phyloP scores from a whole-genome alignment of 352 stramenopile genomes.

The Phytophthora fragariaefolia region DNA sequence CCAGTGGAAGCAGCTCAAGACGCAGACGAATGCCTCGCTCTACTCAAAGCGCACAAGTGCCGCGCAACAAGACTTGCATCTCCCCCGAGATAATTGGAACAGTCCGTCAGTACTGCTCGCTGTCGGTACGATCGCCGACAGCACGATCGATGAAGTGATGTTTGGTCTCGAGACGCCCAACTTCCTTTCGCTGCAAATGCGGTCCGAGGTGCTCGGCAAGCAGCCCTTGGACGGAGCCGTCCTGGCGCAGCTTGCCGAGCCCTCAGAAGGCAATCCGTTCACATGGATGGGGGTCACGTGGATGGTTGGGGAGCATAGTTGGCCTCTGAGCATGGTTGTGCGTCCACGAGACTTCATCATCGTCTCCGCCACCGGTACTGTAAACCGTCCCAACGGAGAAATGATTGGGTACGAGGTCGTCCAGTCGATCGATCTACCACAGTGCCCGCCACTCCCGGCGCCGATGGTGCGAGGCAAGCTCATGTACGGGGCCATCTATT shows the following conservation, averaged over 20 bases:
- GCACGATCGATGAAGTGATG: slow-evolving; percentile 31
- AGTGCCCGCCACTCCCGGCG: slow-evolving; percentile 14
- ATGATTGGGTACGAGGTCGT: slow-evolving; percentile 57
- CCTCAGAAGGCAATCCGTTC: slow-evolving; percentile 56
- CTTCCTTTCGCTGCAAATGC: too few species aligned
- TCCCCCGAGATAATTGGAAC: slow-evolving; percentile 15
- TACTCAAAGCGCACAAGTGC: slow-evolving; percentile 15
- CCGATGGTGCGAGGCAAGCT: slow-evolving; percentile 27
- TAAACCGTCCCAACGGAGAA: slow-evolving; percentile 31
- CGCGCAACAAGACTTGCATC: slow-evolving; percentile 4
- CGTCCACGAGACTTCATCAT: slow-evolving; percentile 63
- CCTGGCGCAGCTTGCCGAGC: slow-evolving; percentile 51
- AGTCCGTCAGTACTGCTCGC: slow-evolving; percentile 20
- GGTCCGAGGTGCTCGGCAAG: too few species aligned
- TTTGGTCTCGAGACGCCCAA: slow-evolving; percentile 11
- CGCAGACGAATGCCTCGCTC: slow-evolving; percentile 27
- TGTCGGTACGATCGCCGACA: slow-evolving; percentile 22
- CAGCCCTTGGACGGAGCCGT: slow-evolving; percentile 38
- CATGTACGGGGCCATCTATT: slow-evolving; percentile 32
- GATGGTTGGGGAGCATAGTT: slow-evolving; percentile 47
- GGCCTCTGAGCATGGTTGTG: slow-evolving; percentile 38
- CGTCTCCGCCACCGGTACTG: slow-evolving; percentile 46
- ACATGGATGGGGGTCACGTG: slow-evolving; percentile 52
- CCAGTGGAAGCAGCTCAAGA: slow-evolving; percentile 31
- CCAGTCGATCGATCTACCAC: slow-evolving; percentile 48